These are phyloP conservation scores for Isatis lusitanica DNA, from an alignment of 441 rosid species.

Conservation along the genomic window DNA sequence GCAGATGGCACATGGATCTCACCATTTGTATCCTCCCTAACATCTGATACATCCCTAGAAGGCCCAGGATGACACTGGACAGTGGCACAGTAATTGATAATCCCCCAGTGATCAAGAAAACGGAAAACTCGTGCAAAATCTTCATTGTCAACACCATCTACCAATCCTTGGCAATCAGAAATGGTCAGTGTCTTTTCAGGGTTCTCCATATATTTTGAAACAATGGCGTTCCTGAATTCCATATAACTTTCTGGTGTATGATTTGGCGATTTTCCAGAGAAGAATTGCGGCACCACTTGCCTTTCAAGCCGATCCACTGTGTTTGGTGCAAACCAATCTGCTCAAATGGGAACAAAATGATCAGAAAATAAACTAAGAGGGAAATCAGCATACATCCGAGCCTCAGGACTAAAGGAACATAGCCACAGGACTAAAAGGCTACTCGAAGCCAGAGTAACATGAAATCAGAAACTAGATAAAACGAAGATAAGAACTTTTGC, in stretches of 20 bases:
- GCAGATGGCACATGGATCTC: slow-evolving; percentile 90
- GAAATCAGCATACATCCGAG: not conserved
- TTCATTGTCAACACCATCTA: slow-evolving; percentile 59
- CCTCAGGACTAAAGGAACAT: not conserved
- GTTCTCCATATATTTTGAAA: slow-evolving; percentile 80
- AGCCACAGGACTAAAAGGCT: not conserved
- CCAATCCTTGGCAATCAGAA: slow-evolving; percentile 70
- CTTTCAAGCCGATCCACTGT: slow-evolving; percentile 86
- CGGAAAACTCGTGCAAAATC: slow-evolving; percentile 79
- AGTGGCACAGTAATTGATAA: slow-evolving; percentile 80
- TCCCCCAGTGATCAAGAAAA: slow-evolving; percentile 98
- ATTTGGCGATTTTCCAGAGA: slow-evolving; percentile 84
- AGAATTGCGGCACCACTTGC: slow-evolving; percentile 95
- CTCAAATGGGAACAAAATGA: slow-evolving; percentile 13
- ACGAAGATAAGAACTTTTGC: not conserved
- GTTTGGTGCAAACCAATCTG: slow-evolving; percentile 93
- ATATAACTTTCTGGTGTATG: slow-evolving; percentile 81
- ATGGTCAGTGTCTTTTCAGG: slow-evolving; percentile 70
- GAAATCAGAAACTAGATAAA: not conserved
- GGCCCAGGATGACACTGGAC: slow-evolving; percentile 45
- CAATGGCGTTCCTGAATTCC: slow-evolving; percentile 83
- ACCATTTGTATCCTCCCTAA: slow-evolving; percentile 80
- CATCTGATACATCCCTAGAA: slow-evolving; percentile 57
- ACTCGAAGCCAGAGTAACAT: not conserved
- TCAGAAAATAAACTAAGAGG: not conserved